Evolutionary conservation across 179 eudicot species (phyloP), one percentile per base, ranked within the genome.

Genomic region (Patellifolia procumbens): DNA sequence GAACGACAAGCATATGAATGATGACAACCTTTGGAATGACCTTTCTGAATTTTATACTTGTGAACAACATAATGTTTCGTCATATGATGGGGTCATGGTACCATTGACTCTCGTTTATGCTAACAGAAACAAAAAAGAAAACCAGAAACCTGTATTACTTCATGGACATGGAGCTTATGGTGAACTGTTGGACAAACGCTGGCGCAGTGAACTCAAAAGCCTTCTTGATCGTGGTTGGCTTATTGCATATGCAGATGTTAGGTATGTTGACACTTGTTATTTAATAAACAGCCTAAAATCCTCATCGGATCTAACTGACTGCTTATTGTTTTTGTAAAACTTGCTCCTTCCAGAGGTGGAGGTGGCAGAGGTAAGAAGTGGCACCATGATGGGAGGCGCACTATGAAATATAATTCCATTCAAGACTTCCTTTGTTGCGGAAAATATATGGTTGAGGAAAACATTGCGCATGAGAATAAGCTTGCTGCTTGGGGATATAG

Each of bases 221-320:
- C 92, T 95, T 84, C 97, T 95, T 66, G 99, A 95, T 89, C 95
- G 97, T 79, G 99, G 97, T 62, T 95, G 99, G 99, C 85, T 95
- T 79, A 78, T 95, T 81, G 99, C 95, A 68, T 95, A 92, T 84
- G 99, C 99, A 19, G 97, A 95, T 88, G 99, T 95, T 77, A 90
- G 99, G 99, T 95, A 15, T 31, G 77, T 52, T 52, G 7, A 17
- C 13, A 42, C 68, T 69, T 67, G 32, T 24, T 17, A n/a, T n/a
- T n/a, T n/a, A n/a, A n/a, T n/a, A 49, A 48, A 19, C 59, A 28
- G 58, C 43, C n/a, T 45, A 19, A 29, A 43, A 13, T 29, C 28
- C 65, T 72, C 24, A 29, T 39, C 3, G 16, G 17, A 35, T 49
- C 60, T 39, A 49, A 35, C 46, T 13, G 3, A 10, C 43, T 79